phyloP scores from a whole-genome alignment of 306 rosid genomes.

The Sechiopsis laciniata region DNA sequence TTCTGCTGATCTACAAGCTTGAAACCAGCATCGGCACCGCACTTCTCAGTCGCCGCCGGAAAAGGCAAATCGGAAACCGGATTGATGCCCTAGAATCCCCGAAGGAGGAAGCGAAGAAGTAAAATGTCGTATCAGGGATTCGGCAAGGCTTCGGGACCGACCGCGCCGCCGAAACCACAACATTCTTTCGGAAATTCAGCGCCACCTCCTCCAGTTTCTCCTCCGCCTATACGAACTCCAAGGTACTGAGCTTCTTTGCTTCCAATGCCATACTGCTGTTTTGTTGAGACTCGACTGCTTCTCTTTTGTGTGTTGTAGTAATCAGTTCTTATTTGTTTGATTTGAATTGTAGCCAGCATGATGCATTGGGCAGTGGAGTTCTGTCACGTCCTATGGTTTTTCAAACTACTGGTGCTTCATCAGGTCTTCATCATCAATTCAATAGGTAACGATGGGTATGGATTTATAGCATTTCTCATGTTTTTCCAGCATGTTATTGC shows the following conservation, averaged over 20 bases:
- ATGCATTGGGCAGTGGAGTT: conserved; percentile 9
- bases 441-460: conserved; percentile 8
- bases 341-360: conserved; percentile 24
- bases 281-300: not conserved
- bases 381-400: conserved; percentile 17
- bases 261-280: not conserved
- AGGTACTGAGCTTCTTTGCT: conserved; percentile 26
- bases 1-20: not conserved
- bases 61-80: not conserved
- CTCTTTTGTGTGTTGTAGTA: not conserved
- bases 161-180: conserved; percentile 29
- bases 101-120: conserved; percentile 14
- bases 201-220: conserved; percentile 31
- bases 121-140: conserved; percentile 44
- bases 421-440: conserved; percentile 15
- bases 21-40: not conserved
- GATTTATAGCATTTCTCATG: not conserved
- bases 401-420: conserved; percentile 17
- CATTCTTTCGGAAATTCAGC: conserved; percentile 36
- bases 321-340: not conserved
- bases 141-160: conserved; percentile 57
- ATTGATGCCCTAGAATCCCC: not conserved
- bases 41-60: not conserved
- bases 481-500: not conserved
- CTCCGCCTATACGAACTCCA: conserved; percentile 27